Evolutionary conservation across 257 asterid species (phyloP).

Genomic region (Asclepias syriaca): DNA sequence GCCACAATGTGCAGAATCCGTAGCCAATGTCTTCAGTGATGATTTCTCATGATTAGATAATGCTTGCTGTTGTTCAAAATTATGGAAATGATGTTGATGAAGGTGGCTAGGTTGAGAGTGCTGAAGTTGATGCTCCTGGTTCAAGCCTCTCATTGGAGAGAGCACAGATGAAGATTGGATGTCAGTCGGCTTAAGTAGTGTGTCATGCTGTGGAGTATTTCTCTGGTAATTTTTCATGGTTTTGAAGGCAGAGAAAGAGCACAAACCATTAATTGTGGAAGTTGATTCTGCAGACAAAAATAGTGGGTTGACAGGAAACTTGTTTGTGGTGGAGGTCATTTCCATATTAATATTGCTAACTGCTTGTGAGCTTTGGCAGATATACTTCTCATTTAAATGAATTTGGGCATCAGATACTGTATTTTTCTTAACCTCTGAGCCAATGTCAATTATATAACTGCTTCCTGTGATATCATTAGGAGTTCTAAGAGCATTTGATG

Average conservation of each 20-base stretch:
- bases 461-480: constrained; percentile 43
- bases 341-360: constrained; percentile 42
- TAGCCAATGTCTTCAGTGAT: constrained; percentile 42
- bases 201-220: constrained; percentile 30
- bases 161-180: constrained; percentile 29
- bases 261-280: constrained; percentile 39
- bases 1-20: constrained; percentile 41
- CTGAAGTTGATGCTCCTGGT: constrained; percentile 32
- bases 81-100: constrained; percentile 24
- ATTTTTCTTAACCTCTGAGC: constrained; percentile 40
- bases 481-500: constrained; percentile 42
- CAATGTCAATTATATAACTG: constrained; percentile 40
- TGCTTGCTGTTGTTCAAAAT: constrained; percentile 30
- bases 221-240: constrained; percentile 40
- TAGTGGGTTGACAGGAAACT: constrained; percentile 25
- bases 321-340: constrained; percentile 60
- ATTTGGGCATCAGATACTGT: constrained; percentile 31
- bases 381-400: constrained; percentile 35
- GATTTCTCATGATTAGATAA: constrained; percentile 30
- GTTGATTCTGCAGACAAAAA: constrained; percentile 41
- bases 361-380: constrained; percentile 52
- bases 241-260: constrained; percentile 40
- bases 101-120: constrained; percentile 27
- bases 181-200: constrained; percentile 29
- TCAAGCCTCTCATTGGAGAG: constrained; percentile 25